Evolutionary conservation across 2,329 filamentous ascomycete genomes (phyloP).

Genomic region (Zymoseptoria brevis): DNA sequence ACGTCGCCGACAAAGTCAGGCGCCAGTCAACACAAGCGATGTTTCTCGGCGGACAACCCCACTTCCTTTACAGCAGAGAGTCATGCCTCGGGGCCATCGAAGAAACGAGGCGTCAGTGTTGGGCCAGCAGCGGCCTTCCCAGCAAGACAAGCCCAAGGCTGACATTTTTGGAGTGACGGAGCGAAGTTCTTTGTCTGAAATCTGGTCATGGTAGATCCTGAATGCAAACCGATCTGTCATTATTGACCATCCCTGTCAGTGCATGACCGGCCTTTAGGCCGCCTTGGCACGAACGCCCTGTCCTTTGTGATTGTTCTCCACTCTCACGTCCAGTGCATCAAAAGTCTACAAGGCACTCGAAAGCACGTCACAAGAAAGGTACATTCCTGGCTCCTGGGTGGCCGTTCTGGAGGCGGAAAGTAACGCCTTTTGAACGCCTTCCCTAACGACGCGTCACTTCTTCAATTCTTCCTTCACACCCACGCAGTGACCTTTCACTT

Average conservation of each 20-base stretch:
- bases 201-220: not conserved
- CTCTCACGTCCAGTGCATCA: no score
- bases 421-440: not conserved
- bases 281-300: not conserved
- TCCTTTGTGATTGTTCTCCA: not conserved
- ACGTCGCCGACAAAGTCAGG: slow-evolving; percentile 10
- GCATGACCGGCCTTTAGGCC: not conserved
- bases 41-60: slow-evolving; percentile 25
- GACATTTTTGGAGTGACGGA: slow-evolving; percentile 6
- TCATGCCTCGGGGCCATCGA: slow-evolving; percentile 6
- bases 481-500: not conserved
- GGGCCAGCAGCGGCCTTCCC: slow-evolving; percentile 9
- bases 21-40: slow-evolving; percentile 16
- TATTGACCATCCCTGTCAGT: not conserved
- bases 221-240: not conserved
- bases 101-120: slow-evolving; percentile 16
- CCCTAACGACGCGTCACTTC: not conserved
- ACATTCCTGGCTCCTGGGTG: not conserved
- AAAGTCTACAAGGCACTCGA: not conserved
- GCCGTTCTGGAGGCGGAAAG: not conserved
- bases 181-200: not conserved
- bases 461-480: not conserved
- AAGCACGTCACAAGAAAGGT: not conserved
- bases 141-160: not conserved
- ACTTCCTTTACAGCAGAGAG: slow-evolving; percentile 14